Evolutionary conservation across 108 stramenopile genomes (phyloP).

Genomic region (Skeletonema potamos): DNA sequence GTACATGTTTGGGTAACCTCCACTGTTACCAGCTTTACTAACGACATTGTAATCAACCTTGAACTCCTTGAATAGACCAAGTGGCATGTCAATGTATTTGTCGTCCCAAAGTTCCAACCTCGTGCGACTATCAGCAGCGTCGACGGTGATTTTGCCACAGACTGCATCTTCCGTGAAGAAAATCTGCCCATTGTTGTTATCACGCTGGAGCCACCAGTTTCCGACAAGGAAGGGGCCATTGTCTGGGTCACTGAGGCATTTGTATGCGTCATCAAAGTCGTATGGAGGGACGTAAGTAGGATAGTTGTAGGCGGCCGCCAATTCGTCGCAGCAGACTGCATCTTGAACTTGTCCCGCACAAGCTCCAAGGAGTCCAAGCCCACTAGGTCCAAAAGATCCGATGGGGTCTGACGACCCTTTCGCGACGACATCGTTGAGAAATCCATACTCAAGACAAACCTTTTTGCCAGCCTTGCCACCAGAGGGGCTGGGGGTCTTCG

Average conservation of each 20-base stretch:
- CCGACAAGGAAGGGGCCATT: too few species aligned
- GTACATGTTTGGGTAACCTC: neutral
- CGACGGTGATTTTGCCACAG: neutral
- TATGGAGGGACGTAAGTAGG: too few species aligned
- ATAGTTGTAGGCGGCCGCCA: too few species aligned
- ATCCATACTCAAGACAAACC: neutral
- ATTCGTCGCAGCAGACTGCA: too few species aligned
- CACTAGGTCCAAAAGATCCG: too few species aligned
- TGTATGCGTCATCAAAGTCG: too few species aligned
- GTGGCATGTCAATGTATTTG: neutral
- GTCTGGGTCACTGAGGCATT: too few species aligned
- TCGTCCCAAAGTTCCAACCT: neutral
- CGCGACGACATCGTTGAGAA: neutral
- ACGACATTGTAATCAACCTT: neutral
- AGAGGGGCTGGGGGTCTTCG: too few species aligned
- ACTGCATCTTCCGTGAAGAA: neutral
- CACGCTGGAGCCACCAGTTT: neutral
- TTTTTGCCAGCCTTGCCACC: neutral
- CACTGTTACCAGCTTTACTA: neutral
- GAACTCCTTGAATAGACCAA: neutral
- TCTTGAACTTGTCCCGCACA: too few species aligned
- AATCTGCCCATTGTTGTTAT: neutral
- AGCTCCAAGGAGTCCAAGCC: too few species aligned
- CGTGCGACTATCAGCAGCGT: neutral
- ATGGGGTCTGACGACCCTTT: neutral